These are phyloP conservation scores for Fusarium sp. DNA, from an alignment of 2,329 filamentous ascomycete genomes.

Conservation along the genomic window DNA sequence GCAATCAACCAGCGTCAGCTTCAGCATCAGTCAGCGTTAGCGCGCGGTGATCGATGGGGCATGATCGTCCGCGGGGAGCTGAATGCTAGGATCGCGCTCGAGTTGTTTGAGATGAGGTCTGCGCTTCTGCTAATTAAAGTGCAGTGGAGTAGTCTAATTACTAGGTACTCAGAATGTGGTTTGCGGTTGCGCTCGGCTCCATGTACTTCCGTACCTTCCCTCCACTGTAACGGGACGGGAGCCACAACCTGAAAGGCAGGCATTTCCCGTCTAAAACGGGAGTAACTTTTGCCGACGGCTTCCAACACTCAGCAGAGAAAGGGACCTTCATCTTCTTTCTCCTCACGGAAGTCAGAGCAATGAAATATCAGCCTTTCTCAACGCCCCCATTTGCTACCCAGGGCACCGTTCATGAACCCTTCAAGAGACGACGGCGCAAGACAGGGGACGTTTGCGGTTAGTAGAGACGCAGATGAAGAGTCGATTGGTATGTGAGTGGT, in stretches of 20 bases:
- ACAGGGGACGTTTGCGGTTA: slow-evolving; percentile 15
- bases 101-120: slow-evolving; percentile 19
- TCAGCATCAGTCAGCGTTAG: slow-evolving; percentile 45
- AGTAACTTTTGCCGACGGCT: no score
- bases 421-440: slow-evolving; percentile 10
- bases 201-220: slow-evolving; percentile 24
- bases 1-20: slow-evolving; percentile 39
- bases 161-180: slow-evolving; percentile 2
- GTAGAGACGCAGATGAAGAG: slow-evolving; percentile 12
- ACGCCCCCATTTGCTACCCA: neutral
- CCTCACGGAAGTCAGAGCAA: neutral
- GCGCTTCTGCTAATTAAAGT: slow-evolving; percentile 30
- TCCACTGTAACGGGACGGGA: neutral
- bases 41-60: slow-evolving; percentile 36
- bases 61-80: slow-evolving; percentile 33
- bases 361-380: neutral
- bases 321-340: neutral
- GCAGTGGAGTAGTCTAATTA: slow-evolving; percentile 14
- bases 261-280: no score
- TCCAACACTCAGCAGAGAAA: neutral
- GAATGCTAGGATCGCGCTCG: slow-evolving; percentile 21
- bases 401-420: slow-evolving; percentile 18
- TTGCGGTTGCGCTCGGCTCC: slow-evolving; percentile 36
- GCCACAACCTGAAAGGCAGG: neutral
- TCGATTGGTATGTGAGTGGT: slow-evolving; percentile 14